Conservation (phyloP, 768 basidiomycete genomes). For the Leccinum fibrillosum region DNA sequence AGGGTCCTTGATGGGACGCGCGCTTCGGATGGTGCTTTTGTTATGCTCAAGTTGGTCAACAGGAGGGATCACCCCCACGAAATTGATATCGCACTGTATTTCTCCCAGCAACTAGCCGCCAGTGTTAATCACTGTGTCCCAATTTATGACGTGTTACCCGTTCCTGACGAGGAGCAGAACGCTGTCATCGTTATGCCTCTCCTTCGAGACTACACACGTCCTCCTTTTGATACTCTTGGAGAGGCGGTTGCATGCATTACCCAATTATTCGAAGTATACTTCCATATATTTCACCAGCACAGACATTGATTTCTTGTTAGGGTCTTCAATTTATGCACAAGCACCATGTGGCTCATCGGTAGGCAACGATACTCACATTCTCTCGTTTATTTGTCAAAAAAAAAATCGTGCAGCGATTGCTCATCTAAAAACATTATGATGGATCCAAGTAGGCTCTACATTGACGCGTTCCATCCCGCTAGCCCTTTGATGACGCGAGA, state of each 20-base stretch:
- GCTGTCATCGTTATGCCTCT: conserved; percentile 35
- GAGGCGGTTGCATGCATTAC: background rate
- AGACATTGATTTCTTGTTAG: background rate
- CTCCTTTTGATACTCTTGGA: background rate
- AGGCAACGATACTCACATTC: background rate
- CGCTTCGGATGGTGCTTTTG: conserved; percentile 22
- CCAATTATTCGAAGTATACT: background rate
- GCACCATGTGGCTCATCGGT: background rate
- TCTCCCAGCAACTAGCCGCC: background rate
- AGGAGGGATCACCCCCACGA: conserved; percentile 24
- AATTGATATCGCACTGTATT: conserved; percentile 26
- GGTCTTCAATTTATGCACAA: background rate
- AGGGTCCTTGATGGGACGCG: conserved; percentile 30
- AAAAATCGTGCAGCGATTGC: background rate
- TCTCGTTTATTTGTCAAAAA: background rate
- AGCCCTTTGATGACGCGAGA: background rate
- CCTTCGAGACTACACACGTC: conserved; percentile 14
- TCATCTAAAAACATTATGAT: background rate
- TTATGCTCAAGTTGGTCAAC: conserved; percentile 31
- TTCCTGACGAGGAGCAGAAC: conserved; percentile 2
- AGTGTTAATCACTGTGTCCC: conserved; percentile 36
- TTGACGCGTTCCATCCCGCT: background rate
- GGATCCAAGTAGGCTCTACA: background rate
- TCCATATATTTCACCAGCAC: background rate
- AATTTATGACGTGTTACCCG: conserved; percentile 22